These are phyloP conservation scores for Stachybotrys echinatus DNA, from an alignment of 2,329 filamentous ascomycete species.

Conservation along the genomic window DNA sequence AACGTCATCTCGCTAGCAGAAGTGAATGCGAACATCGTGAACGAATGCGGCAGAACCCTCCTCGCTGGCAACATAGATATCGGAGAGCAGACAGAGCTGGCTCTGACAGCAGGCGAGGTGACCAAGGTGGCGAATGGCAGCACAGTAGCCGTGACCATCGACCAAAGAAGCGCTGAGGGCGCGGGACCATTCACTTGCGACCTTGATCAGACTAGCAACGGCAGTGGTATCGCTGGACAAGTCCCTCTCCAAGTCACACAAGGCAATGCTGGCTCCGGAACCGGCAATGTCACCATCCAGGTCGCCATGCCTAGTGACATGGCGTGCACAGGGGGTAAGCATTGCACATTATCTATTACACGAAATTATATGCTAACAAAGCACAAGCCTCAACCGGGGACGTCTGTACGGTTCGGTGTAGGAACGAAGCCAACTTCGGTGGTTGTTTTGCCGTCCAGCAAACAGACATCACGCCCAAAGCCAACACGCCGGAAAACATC, in stretches of 20 bases:
- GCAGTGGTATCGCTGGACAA: constrained; percentile 3
- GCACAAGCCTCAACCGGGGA: neutral
- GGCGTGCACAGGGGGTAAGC: constrained; percentile 1
- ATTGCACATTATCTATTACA: neutral
- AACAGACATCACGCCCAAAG: neutral
- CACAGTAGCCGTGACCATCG: neutral
- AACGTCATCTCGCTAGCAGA: constrained; percentile 1
- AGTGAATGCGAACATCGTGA: neutral
- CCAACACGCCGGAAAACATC: neutral
- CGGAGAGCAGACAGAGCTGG: constrained; percentile 1
- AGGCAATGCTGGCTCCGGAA: neutral
- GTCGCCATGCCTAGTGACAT: neutral
- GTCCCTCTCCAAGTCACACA: neutral
- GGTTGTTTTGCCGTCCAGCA: constrained; percentile 2
- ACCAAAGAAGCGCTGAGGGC: neutral
- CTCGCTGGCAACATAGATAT: neutral
- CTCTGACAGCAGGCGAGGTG: neutral
- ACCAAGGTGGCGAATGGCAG: neutral
- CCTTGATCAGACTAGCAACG: constrained; percentile 1
- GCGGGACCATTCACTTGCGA: constrained; percentile 2
- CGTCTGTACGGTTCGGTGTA: neutral
- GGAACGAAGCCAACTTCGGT: neutral
- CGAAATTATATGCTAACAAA: neutral
- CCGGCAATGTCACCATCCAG: neutral
- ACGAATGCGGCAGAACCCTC: constrained; percentile 1